Evolutionary conservation across 805 yeast genomes (phyloP).

Genomic region (Clavispora vitiphila): DNA sequence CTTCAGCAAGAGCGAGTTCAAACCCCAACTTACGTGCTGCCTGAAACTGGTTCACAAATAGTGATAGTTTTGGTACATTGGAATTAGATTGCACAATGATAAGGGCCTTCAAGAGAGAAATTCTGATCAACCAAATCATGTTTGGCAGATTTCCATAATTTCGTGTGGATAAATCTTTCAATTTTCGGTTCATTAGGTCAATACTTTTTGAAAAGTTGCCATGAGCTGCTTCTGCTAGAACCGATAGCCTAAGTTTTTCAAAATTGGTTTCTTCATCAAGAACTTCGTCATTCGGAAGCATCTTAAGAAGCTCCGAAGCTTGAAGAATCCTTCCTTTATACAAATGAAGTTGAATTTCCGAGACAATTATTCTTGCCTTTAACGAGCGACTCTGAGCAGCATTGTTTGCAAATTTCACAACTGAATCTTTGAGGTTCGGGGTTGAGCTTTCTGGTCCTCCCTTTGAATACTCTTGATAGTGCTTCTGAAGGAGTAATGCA

Average conservation of each 20-base stretch:
- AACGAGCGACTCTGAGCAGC: conserved; percentile 37
- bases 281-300: conserved; percentile 22
- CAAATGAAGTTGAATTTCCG: conserved; percentile 33
- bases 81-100: conserved; percentile 39
- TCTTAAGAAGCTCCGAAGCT: conserved; percentile 32
- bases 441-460: conserved; percentile 42
- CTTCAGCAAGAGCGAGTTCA: conserved; percentile 41
- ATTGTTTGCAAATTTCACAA: conserved; percentile 21
- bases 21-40: conserved; percentile 45
- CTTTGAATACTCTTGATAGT: conserved; percentile 28
- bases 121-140: conserved; percentile 19
- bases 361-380: conserved; percentile 35
- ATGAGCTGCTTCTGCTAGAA: conserved; percentile 6
- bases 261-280: conserved; percentile 8
- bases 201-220: conserved; percentile 29
- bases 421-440: conserved; percentile 27
- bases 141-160: conserved; percentile 17
- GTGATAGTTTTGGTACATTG: conserved; percentile 47
- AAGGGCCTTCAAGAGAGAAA: conserved; percentile 37
- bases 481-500: conserved; percentile 27
- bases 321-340: conserved; percentile 33
- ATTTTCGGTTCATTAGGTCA: background rate
- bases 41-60: conserved; percentile 45
- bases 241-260: conserved; percentile 6
- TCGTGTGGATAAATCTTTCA: background rate